Evolutionary conservation across 306 rosid species (phyloP).

Genomic region (Lathyrus tuberosus): DNA sequence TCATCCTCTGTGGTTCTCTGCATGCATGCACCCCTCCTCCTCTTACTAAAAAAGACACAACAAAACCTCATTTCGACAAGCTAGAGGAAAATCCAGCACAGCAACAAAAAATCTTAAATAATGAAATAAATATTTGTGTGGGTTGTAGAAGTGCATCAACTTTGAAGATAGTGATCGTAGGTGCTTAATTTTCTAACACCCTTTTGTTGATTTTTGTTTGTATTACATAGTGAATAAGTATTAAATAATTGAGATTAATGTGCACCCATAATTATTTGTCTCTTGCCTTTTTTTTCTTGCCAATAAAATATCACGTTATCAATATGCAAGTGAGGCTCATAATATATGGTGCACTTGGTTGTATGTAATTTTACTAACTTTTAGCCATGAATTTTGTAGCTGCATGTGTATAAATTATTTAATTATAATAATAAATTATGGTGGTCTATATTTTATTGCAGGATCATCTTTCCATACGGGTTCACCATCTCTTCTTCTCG

Average conservation of each 20-base stretch:
- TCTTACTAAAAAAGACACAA: slow-evolving; percentile 25
- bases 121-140: slow-evolving; percentile 27
- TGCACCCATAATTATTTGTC: not conserved
- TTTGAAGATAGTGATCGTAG: slow-evolving; percentile 35
- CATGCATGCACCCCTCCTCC: slow-evolving; percentile 70
- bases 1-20: slow-evolving; percentile 51
- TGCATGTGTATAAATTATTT: not conserved
- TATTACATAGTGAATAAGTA: not conserved
- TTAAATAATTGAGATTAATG: not conserved
- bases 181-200: slow-evolving; percentile 13
- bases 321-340: not conserved
- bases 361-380: not conserved
- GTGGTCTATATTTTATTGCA: slow-evolving; percentile 42
- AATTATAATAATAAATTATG: not conserved
- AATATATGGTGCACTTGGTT: not conserved
- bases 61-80: slow-evolving; percentile 22
- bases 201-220: not conserved
- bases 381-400: not conserved
- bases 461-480: slow-evolving; percentile 45
- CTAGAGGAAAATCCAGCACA: slow-evolving; percentile 17
- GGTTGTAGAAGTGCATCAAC: slow-evolving; percentile 37
- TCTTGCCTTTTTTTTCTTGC: not conserved
- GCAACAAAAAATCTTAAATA: slow-evolving; percentile 26
- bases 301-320: not conserved
- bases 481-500: slow-evolving; percentile 22